Evolutionary conservation across 208 protist genomes (phyloP), one percentile per base, ranked within the genome.

Genomic region (Acanthamoeba quina): DNA sequence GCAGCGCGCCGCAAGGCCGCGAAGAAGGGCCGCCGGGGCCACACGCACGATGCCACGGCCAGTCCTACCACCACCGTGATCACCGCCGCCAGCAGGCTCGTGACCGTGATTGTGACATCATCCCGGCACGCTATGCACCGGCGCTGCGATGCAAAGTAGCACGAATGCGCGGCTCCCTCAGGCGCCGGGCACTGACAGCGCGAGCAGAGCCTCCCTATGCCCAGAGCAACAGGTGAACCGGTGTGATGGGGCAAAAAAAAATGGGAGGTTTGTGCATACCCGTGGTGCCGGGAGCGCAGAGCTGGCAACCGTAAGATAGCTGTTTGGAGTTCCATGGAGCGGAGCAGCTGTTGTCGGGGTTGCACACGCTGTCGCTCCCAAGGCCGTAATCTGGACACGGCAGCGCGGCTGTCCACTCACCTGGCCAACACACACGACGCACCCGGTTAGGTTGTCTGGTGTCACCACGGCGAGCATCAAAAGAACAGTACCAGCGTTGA

Each of bases 141-240:
- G 5, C 72, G 41, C 19, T 19, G 72, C 31, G 72, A 52, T 0
- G 41, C 10, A 37, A 80, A 80, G 37, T 26, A 80, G 31, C 72
- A 52, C 0, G 37, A 34, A 21, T 78, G 24, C 19, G 72, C 5
- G 19, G 72, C 72, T 7, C 68, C 68, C 29, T 5, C 37, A 0
- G 68, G 68, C 29, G 68, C 68, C 19, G 68, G 68, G 41, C 72
- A 80, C 9, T 31, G 37, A 24, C 72, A 80, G 21, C 24, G 31
- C 34, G 72, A 80, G 44, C 72, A 80, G 37, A 80, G 72, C 34
- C 72, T 13, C 37, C 72, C 72, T 80, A 19, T 34, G 70, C 5
- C 37, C 17, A 26, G 7, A 0, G 1, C 60, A 21, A 1, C 5
- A 5, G 26, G n/a, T 31, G 31, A 21, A 13, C 17, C 34, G 17